Evolutionary conservation across 164 flowering plant genomes (phyloP), one percentile per base, ranked within the genome.

Genomic region (Vitis riparia): DNA sequence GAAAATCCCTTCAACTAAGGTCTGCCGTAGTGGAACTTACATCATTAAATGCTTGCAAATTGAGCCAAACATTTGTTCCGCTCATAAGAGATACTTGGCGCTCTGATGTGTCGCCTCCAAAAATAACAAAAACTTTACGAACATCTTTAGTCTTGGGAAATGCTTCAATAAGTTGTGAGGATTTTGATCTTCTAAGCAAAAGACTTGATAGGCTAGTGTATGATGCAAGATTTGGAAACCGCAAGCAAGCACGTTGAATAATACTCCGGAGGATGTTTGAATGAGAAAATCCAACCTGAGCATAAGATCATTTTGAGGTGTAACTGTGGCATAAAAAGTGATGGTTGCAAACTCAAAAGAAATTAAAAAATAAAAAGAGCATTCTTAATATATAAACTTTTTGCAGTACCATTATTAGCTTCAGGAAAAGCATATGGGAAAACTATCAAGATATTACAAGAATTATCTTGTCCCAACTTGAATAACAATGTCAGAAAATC

Each of bases 41-140:
- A 82, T 93, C 97, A 80, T 80, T 86, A 78, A 82, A 89, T 68
- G 87, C 82, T 79, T 78, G 92, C 82, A 93, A 78, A 71, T 91
- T 91, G 67, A 93, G 92, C 98, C 97, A 89, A 70, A 93, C 95
- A 74, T 93, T 93, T 72, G 98, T 93, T 71, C 98, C 98, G 73
- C 98, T 93, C 91, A 93, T 93, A 59, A 93, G 90, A 61, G 98
- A 93, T 60, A 93, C 98, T 85, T 91, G 97, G 55, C 98, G 84
- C 76, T 93, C 98, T 70, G 97, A 91, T 17, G 97, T 87, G 73
- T 87, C 88, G 32, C 98, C 98, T 67, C 97, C 98, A 83, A 93
- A 90, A 67, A 91, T 79, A 68, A 90, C 97, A 79, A 86, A 89
- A 76, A 89, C 89, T 75, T 87, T 89, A 47, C 49, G 76, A 62